phyloP scores from a whole-genome alignment of 139 green algal species.

The Chlorella vulgaris region DNA sequence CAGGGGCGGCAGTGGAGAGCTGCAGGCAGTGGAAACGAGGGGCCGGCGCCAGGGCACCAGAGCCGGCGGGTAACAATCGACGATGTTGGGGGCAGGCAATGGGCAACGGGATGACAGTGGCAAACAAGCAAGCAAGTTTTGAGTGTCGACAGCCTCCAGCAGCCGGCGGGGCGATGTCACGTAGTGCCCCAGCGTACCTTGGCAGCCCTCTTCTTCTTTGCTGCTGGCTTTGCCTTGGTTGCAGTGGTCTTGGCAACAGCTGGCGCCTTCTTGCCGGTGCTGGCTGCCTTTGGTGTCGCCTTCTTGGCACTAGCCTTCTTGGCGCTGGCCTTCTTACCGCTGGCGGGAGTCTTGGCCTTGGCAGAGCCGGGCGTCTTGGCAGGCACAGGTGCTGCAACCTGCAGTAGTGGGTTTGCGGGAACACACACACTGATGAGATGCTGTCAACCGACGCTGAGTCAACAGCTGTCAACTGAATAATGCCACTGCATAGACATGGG shows the following conservation, averaged over 20 bases:
- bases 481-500: too few relatives aligned
- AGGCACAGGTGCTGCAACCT: neutral
- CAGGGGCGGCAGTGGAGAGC: conserved; percentile 20
- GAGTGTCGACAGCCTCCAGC: too few relatives aligned
- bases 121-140: neutral
- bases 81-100: neutral
- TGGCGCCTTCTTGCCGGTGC: conserved; percentile 11
- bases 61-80: neutral
- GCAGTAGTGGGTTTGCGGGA: neutral
- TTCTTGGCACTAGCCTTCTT: conserved; percentile 8
- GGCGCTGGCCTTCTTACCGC: neutral
- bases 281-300: neutral
- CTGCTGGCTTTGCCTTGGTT: conserved; percentile 21
- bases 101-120: neutral
- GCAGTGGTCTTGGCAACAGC: conserved; percentile 14
- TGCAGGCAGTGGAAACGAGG: conserved; percentile 13
- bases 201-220: conserved; percentile 23
- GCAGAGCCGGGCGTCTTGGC: conserved; percentile 15
- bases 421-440: neutral
- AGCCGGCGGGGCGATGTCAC: neutral
- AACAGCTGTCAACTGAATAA: too few relatives aligned
- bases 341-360: neutral
- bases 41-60: neutral
- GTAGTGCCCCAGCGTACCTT: neutral
- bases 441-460: too few relatives aligned